Base-by-base conservation (phyloP, 192 early-diverging fungal genomes). In the Entomortierella lignicola region DNA sequence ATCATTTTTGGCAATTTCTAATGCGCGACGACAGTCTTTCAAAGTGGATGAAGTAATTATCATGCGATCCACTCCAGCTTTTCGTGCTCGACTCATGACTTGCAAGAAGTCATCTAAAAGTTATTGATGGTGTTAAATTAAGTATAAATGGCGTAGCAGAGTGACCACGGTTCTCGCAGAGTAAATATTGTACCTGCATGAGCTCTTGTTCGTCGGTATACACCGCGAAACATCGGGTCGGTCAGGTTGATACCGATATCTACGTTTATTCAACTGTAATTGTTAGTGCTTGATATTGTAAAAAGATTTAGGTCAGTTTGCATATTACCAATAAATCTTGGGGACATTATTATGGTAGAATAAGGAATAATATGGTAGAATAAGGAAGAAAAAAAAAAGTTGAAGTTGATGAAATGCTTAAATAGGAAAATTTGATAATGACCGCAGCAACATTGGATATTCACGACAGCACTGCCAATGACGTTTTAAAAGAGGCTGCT, bases 231-330 rank as follows among this genome's bases (percentile, higher is more conserved):
- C 85, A 95, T 90, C 10, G 90, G 85, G 77, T 96, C 93, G 0
- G 94, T 93, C 61, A 97, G 85, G 64, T 97, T 97, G 37, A 91
- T 89, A 15, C 92, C 95, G 82, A 97, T 94, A 63, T 97, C 95
- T 85, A 47, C 5, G 17, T 15, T 47, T 3, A 20, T 47, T 20
- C 20, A 47, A 20, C 17, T 4, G 2, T 15, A 5, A 47, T 20
- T 47, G 44, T 20, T 20, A 20, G 20, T 15, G 15, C 15, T 47
- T 47, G 20, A 20, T 15, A 4, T 47, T 20, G 20, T 47, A 2
- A 20, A 47, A 20, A 4, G 15, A 12, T 20, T 15, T 12, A 47
- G 13, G 13, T 42, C 13, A 12, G 2, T 20, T 47, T 47, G 20
- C 44, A 20, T 20, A 25, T 60, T 61, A 69, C 67, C 67, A 10